Percentiles rank a stretch among this genome's conserved stretches.
Evolutionary conservation across 257 asterid genomes (phyloP).

Genomic region (Ballota nigra): DNA sequence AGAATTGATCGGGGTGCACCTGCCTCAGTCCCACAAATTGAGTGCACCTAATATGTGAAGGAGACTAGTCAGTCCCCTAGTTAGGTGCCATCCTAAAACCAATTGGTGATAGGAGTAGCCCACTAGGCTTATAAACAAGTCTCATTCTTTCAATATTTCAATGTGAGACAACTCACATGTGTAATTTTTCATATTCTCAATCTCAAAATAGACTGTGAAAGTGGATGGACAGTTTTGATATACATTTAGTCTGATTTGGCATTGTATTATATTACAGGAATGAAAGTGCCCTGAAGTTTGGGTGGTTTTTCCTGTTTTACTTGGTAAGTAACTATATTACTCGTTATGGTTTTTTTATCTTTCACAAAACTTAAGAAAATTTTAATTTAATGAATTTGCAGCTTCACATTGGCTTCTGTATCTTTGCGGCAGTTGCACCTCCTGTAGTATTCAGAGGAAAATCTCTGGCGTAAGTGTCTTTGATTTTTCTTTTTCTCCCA

Average conservation of each 20-base stretch:
- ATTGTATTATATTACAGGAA: conserved; percentile 52
- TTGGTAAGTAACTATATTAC: conserved; percentile 41
- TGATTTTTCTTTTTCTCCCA: not conserved
- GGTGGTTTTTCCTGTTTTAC: conserved; percentile 95
- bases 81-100: no score
- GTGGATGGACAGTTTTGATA: conserved; percentile 8
- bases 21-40: no score
- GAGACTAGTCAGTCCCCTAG: no score
- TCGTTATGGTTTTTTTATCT: not conserved
- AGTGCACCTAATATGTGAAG: no score
- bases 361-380: not conserved
- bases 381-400: conserved; percentile 35
- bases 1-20: no score
- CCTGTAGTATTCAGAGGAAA: conserved; percentile 93
- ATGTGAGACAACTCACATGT: no score
- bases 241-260: conserved; percentile 17
- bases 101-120: no score
- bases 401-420: conserved; percentile 88
- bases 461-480: conserved; percentile 75
- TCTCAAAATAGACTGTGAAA: no score
- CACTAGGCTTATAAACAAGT: no score
- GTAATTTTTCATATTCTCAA: no score
- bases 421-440: conserved; percentile 97
- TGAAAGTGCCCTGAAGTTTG: conserved; percentile 86
- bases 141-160: no score